Evolutionary conservation across 495 filamentous ascomycete species (phyloP), one percentile per base, ranked within the genome.

Genomic region (Neurospora sp.): DNA sequence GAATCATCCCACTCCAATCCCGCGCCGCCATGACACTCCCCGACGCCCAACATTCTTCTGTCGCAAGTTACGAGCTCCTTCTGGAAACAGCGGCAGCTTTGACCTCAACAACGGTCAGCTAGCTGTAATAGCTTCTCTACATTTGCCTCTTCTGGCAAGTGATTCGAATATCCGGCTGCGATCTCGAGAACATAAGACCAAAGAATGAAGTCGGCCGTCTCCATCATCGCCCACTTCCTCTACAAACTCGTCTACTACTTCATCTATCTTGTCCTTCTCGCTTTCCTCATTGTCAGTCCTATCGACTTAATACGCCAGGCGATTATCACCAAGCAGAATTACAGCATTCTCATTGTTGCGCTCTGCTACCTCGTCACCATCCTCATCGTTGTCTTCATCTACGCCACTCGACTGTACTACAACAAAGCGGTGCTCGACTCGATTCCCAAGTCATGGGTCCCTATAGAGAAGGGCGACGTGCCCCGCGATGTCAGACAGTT

Each of bases 341-440:
- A 90, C 82, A 93, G 96, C 81, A 88, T 97, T 76, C 93, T 97
- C 83, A 88, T 96, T 80, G 88, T 97, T 80, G 90, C 88, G 21
- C 90, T 93, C 66, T 87, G 87, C 76, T 95, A 96, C 78, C 78
- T 96, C 69, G 83, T 94, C 34, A 94, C 94, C 59, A 87, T 92
- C 43, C 59, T 92, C 31, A 78, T 95, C 70, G 86, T 92, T 36
- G 79, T 89, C 43, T 88, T 97, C 54, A 89, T 98, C 74, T 98
- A 98, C 75, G 88, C 90, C 39, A 89, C 89, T 36, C 86, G 96
- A n/a, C 88, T 98, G n/a, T 98, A 94, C 81, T 92, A 94, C 36
- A 94, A 92, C 77, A 89, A 93, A 43, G 91, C 85, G 40, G 90
- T 91, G 15, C 86, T 99, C 31, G 85, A 89, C 2, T 90, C 87